These are phyloP conservation scores for Pestalotiopsis sp. DNA, from an alignment of 2,329 filamentous ascomycete species.

Conservation along the genomic window DNA sequence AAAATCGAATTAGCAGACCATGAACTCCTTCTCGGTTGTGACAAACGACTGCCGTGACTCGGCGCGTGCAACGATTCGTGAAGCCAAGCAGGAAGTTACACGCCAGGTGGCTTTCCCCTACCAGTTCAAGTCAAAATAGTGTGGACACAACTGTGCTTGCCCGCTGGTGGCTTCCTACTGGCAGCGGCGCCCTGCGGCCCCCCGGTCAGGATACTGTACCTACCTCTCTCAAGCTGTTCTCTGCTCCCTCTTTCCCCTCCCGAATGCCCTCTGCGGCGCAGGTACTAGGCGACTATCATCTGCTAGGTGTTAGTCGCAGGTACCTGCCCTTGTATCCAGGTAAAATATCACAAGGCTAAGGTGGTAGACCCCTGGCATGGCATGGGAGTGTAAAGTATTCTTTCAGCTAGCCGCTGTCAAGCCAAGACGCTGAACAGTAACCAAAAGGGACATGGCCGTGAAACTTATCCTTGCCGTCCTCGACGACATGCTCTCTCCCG, in stretches of 20 bases:
- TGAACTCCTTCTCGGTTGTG: neutral
- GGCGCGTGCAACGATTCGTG: neutral
- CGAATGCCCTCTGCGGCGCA: too few relatives aligned
- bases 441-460: neutral
- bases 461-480: neutral
- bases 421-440: slow-evolving; percentile 2
- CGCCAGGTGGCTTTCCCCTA: neutral
- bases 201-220: neutral
- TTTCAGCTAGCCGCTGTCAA: slow-evolving; percentile 12
- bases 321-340: neutral
- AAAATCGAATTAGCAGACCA: too few relatives aligned
- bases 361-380: neutral
- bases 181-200: neutral
- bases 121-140: neutral
- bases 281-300: too few relatives aligned
- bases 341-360: neutral
- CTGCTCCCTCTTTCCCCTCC: neutral
- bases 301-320: too few relatives aligned
- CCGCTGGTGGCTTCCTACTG: neutral
- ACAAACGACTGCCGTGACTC: slow-evolving; percentile 7
- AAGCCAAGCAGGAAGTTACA: neutral
- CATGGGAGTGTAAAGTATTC: neutral
- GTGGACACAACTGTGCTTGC: neutral
- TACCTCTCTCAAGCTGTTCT: neutral
- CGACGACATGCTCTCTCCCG: neutral